Base-by-base conservation (phyloP, 2,329 filamentous ascomycete genomes). In the Aspergillus texensis region DNA sequence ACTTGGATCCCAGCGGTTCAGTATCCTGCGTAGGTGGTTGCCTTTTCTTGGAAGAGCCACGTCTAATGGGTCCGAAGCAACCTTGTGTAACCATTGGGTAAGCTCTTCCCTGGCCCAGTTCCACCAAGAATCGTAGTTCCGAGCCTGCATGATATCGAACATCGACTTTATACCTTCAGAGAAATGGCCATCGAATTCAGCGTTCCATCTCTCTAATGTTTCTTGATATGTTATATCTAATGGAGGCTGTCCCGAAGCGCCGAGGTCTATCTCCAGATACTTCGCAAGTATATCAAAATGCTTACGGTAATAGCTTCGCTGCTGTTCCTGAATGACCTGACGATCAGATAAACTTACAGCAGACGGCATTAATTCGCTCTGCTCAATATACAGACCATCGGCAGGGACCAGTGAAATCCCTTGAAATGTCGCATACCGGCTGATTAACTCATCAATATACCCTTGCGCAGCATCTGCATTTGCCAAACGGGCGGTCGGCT, bases 101-200 rank as follows among this genome's bases (percentile, higher is more conserved):
- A 69, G 60, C 2, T 75, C 74, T 60, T 77, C 70, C 0, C 69
- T 59, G 2, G 61, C 74, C 75, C 75, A 78, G 58, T 78, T 79
- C 77, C 77, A 79, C 60, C 66, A 75, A 2, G 75, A 79, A 46
- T 77, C 67, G 63, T 74, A 79, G 3, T 60, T 50, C 1, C 77
- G 71, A 19, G 61, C 62, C 50, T 77, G 74, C 0, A 52, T 57
- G 16, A 59, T n/a, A 26, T 74, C 66, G 43, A 78, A 79, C 0
- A 69, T 62, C 3, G 76, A 70, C 12, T 65, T 56, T 12, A 78
- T 74, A 3, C 76, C 76, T 24, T 60, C 54, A 4, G 66, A 60
- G 56, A 75, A 78, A 11, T 66, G 61, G 8, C 75, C 72, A 19
- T 71, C 77, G 36, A 74, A 66, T 62, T 79, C 77, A 1, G 66